Evolutionary conservation across 805 yeast genomes (phyloP), one percentile per base, ranked within the genome.

Genomic region (Hanseniaspora osmophila): DNA sequence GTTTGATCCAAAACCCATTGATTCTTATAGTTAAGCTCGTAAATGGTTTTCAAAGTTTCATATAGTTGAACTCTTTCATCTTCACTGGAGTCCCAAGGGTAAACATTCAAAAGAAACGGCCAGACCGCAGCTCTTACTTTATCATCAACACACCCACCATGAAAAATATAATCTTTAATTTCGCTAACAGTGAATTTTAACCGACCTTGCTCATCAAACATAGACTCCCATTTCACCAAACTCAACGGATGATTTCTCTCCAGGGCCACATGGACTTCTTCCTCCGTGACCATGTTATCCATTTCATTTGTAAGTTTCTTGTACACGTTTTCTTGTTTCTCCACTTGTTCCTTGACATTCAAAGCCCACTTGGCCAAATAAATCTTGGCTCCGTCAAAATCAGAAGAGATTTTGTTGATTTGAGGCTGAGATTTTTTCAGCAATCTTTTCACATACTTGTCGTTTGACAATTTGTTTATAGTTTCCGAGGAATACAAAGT

Each of bases 331-430:
- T 65, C 54, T 47, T 69, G 61, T 46, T 75, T 73, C 52, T 78
- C 87, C 1, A 95, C 92, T 60, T 90, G 94, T 54, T 87, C 88
- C 54, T 90, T 92, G 10, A 92, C 92, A 29, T 85, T 85, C 53
- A 85, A 73, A 0, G 97, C 96, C 97, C 97, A 92, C 65, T 87
- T 88, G 4, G 97, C 97, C 48, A 90, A 68, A 60, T 86, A 90
- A 3, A 87, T 82, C 45, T 88, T 74, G 0, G 97, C 97, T 44
- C 90, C 78, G 57, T 88, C 97, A 58, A 88, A 92, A 50, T 90
- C 97, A 51, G 85, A 84, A 48, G 41, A 38, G 9, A 35, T 35
- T 10, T 16, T 35, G 38, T 35, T 35, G 18, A 35, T 35, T n/a
- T 35, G 38, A n/a, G 38, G 94, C 54, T 85, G 94, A 0, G 95